Evolutionary conservation across 495 filamentous ascomycete species (phyloP).

Genomic region (Penicillium pancosmium): DNA sequence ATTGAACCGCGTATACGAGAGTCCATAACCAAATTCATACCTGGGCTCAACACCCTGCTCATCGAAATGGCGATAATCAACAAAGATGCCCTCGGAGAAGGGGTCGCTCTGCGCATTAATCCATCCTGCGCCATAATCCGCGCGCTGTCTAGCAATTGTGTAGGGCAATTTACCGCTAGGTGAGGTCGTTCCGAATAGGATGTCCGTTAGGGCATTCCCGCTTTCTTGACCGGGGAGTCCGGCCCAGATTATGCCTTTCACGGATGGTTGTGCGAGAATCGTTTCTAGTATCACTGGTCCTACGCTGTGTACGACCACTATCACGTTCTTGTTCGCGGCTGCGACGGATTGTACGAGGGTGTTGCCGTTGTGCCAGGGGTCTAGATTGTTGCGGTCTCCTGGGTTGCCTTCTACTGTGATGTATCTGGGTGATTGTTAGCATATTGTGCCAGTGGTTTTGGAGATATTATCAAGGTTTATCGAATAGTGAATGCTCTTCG

Average conservation of each 20-base stretch:
- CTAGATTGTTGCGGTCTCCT: conserved; percentile 61
- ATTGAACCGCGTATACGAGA: conserved; percentile 66
- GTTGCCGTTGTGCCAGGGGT: conserved; percentile 39
- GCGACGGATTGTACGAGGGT: conserved; percentile 40
- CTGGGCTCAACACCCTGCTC: conserved; percentile 57
- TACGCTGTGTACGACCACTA: conserved; percentile 73
- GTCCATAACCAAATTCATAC: conserved; percentile 70
- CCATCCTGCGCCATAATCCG: conserved; percentile 61
- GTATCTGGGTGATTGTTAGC: conserved; percentile 33
- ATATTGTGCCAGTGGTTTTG: neutral
- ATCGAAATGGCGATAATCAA: conserved; percentile 74
- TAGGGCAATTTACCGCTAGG: conserved; percentile 71
- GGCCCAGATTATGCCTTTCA: conserved; percentile 64
- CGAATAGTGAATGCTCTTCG: neutral
- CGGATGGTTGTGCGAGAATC: conserved; percentile 55
- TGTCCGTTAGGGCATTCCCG: conserved; percentile 55
- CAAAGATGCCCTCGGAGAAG: conserved; percentile 64
- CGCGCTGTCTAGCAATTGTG: conserved; percentile 65
- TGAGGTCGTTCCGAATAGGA: conserved; percentile 63
- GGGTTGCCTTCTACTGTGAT: conserved; percentile 61
- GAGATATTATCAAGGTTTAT: neutral
- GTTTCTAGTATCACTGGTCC: conserved; percentile 52
- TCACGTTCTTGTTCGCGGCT: conserved; percentile 72
- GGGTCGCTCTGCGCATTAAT: conserved; percentile 57
- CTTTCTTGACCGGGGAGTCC: conserved; percentile 61